A percentile compares a stretch with the other conserved stretches of the same genome.
phyloP scores from a whole-genome alignment of 1,284 basidiomycete genomes.

The Cutaneotrichosporon sp. region DNA sequence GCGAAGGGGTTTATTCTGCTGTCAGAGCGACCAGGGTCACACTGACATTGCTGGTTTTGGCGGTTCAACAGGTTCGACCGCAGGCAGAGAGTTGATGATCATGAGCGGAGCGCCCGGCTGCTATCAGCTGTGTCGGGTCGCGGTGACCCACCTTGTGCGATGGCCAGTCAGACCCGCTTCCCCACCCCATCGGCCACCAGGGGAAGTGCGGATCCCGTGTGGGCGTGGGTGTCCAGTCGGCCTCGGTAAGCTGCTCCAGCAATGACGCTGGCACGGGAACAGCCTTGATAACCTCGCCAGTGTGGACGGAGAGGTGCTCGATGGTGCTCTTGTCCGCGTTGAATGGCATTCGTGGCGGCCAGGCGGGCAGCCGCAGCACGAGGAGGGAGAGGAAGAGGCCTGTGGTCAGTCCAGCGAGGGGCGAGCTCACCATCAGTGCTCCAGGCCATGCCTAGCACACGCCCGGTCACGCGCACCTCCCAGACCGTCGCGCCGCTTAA shows the following conservation, averaged over 20 bases:
- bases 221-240: not conserved
- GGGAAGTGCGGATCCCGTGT: not conserved
- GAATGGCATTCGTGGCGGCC: constrained; percentile 5
- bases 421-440: constrained; percentile 42
- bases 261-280: constrained; percentile 16
- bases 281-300: constrained; percentile 32
- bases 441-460: constrained; percentile 43
- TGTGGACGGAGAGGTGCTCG: constrained; percentile 45
- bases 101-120: constrained; percentile 40
- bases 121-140: too few relatives aligned
- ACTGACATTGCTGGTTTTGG: constrained; percentile 44
- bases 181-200: constrained; percentile 26
- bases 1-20: constrained; percentile 25
- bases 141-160: constrained; percentile 26
- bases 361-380: constrained; percentile 15
- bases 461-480: constrained; percentile 37
- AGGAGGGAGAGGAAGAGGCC: constrained; percentile 41
- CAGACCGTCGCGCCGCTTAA: constrained; percentile 46
- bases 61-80: constrained; percentile 42
- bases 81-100: constrained; percentile 44
- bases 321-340: constrained; percentile 15
- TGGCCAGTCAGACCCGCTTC: constrained; percentile 21
- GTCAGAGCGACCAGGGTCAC: constrained; percentile 5
- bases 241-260: constrained; percentile 4
- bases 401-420: too few relatives aligned